Evolutionary conservation across 768 basidiomycete genomes (phyloP).

Genomic region (Coprinellus micaceus): DNA sequence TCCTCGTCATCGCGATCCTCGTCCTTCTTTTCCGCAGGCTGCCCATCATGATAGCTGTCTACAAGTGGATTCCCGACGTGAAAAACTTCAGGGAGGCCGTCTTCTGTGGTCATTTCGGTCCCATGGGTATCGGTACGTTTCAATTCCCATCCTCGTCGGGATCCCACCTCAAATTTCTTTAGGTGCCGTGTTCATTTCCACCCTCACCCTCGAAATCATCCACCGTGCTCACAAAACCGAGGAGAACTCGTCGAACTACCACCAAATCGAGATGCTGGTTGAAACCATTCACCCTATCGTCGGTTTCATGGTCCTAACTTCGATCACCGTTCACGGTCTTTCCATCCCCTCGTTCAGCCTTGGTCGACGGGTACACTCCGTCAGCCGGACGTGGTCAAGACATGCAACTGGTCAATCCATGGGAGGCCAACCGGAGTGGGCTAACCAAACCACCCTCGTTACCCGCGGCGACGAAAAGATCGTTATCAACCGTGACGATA

Average conservation of each 20-base stretch:
- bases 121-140: constrained; percentile 67
- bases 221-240: constrained; percentile 35
- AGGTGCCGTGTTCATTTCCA: constrained; percentile 93
- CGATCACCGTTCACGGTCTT: constrained; percentile 82
- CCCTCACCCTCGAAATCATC: constrained; percentile 66
- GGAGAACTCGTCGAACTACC: constrained; percentile 26
- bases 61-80: constrained; percentile 93
- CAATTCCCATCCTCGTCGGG: neutral
- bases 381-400: constrained; percentile 88
- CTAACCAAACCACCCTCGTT: constrained; percentile 70
- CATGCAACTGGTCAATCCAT: constrained; percentile 40
- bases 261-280: constrained; percentile 63
- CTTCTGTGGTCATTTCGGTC: constrained; percentile 95
- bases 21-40: constrained; percentile 81
- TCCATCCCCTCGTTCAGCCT: constrained; percentile 95
- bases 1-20: constrained; percentile 78
- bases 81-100: constrained; percentile 92
- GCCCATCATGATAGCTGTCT: constrained; percentile 79
- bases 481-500: constrained; percentile 75
- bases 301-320: constrained; percentile 90
- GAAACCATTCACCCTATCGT: constrained; percentile 88
- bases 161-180: constrained; percentile 1
- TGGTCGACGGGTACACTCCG: constrained; percentile 83
- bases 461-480: constrained; percentile 64
- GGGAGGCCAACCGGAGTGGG: constrained; percentile 66